A percentile compares a stretch with the other conserved stretches of the same genome.
phyloP scores from a whole-genome alignment of 192 early-diverging fungal species.

The Backusella tuberculispora region DNA sequence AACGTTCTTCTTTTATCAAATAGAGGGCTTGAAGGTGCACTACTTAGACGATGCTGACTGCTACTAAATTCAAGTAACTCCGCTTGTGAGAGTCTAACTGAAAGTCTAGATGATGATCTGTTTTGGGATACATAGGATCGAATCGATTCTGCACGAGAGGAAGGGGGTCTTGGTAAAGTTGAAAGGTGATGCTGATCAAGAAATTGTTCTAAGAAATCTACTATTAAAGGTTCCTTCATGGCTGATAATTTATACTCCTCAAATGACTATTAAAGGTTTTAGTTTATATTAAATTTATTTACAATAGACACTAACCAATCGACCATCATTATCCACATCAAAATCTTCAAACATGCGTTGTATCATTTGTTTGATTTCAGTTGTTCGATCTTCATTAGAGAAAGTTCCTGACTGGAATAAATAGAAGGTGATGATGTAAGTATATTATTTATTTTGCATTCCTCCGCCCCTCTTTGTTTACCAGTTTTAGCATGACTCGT shows the following conservation, averaged over 20 bases:
- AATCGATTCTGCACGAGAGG: slow-evolving; percentile 38
- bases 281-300: neutral
- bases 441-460: neutral
- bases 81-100: slow-evolving; percentile 40
- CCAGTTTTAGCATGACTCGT: slow-evolving; percentile 76
- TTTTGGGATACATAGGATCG: slow-evolving; percentile 32
- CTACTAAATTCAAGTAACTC: slow-evolving; percentile 42
- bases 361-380: slow-evolving; percentile 67
- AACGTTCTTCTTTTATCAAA: slow-evolving; percentile 16
- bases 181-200: slow-evolving; percentile 57
- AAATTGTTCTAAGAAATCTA: slow-evolving; percentile 80
- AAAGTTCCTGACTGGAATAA: slow-evolving; percentile 41
- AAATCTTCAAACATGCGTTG: slow-evolving; percentile 76
- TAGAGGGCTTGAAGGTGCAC: slow-evolving; percentile 11
- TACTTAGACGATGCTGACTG: slow-evolving; percentile 23
- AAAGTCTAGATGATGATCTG: slow-evolving; percentile 31
- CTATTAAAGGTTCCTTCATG: slow-evolving; percentile 78
- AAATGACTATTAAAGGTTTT: slow-evolving; percentile 51
- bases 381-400: slow-evolving; percentile 69
- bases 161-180: slow-evolving; percentile 21
- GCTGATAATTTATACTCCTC: slow-evolving; percentile 79
- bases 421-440: neutral
- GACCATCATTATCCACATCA: slow-evolving; percentile 80
- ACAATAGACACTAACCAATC: slow-evolving; percentile 53
- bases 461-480: slow-evolving; percentile 25